These are phyloP conservation scores for Westerdykella sp. DNA, from an alignment of 2,329 filamentous ascomycete species.

Conservation along the genomic window DNA sequence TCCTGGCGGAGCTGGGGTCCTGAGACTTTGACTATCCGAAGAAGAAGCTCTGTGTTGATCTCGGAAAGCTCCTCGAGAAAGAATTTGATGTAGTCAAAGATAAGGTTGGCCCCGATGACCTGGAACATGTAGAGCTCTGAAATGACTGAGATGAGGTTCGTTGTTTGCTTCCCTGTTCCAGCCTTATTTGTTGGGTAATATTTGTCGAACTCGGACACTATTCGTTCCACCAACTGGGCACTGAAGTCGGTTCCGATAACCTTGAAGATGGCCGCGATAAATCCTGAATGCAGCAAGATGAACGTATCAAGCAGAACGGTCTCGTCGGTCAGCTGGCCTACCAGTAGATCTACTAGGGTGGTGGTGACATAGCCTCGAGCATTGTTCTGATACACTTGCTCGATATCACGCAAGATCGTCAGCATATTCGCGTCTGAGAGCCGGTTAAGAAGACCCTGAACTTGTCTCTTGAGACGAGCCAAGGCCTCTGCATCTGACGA, in stretches of 20 bases:
- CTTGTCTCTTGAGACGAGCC: conserved; percentile 65
- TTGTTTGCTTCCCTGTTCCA: conserved; percentile 50
- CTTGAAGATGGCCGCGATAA: conserved; percentile 81
- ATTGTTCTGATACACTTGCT: conserved; percentile 75
- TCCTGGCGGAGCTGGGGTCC: conserved; percentile 81
- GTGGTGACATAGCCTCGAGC: conserved; percentile 85
- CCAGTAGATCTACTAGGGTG: conserved; percentile 67
- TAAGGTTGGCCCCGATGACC: conserved; percentile 70
- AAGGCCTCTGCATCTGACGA: conserved; percentile 61
- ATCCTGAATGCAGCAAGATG: conserved; percentile 82
- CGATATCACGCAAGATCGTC: conserved; percentile 74
- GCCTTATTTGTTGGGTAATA: conserved; percentile 48
- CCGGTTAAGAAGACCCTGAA: conserved; percentile 86
- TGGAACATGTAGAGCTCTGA: conserved; percentile 90
- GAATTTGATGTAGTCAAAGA: conserved; percentile 85
- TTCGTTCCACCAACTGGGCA: conserved; percentile 72
- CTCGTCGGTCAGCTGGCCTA: conserved; percentile 72
- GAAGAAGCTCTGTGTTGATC: conserved; percentile 77
- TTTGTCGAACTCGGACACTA: conserved; percentile 68
- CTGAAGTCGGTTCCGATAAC: conserved; percentile 84
- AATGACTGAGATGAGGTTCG: conserved; percentile 75
- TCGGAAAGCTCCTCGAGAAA: conserved; percentile 73
- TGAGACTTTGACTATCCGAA: conserved; percentile 73
- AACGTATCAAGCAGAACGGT: conserved; percentile 80
- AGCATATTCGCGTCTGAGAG: conserved; percentile 86